Base-by-base conservation (phyloP, 495 filamentous ascomycete species). In the Penicillium arizonense region DNA sequence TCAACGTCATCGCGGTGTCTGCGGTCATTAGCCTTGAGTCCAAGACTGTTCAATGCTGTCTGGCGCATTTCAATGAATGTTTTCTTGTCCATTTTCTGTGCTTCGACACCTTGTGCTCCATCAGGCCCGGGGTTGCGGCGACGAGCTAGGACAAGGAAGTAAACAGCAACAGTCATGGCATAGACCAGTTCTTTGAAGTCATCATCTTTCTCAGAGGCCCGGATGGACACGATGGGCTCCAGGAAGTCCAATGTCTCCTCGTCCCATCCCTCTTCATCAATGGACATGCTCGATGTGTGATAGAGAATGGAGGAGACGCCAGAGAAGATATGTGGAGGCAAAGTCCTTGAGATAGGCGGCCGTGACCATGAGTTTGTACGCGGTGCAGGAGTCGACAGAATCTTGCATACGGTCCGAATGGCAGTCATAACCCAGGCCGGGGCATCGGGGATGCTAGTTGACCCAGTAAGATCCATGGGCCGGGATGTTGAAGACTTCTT, bases 371-470 rank as follows among this genome's bases (percentile, higher is more conserved):
- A 67, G 34, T 61, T 76, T 53, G 67, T 75, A n/a, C 72, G 66
- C 12, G 75, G 70, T 40, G 73, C 72, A 48, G 80, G 74, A 4
- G 75, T 77, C 2, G 80, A 76, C 63, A 88, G 81, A 24, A 72
- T 75, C 55, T 86, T 78, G 69, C 86, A 88, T 5, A 94, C 69
- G 28, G 76, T 77, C 20, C 87, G 80, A 26, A 90, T 80, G 3
- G 78, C 77, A 8, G 84, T 80, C 70, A 85, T 83, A 16, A 84
- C 71, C 88, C 87, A 91, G 14, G 71, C 68, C 0, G 86, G 88
- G 16, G 87, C 69, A 47, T 80, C 74, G 47, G 69, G 68, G 39
- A 74, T 73, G 42, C 62, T 68, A 3, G 63, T 69, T 5, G 66
- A 68, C 16, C 28, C 51, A 10, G 59, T 52, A 10, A 63, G 32